Conservation (phyloP, 2,329 filamentous ascomycete species). For the Pseudomassariella vexata region DNA sequence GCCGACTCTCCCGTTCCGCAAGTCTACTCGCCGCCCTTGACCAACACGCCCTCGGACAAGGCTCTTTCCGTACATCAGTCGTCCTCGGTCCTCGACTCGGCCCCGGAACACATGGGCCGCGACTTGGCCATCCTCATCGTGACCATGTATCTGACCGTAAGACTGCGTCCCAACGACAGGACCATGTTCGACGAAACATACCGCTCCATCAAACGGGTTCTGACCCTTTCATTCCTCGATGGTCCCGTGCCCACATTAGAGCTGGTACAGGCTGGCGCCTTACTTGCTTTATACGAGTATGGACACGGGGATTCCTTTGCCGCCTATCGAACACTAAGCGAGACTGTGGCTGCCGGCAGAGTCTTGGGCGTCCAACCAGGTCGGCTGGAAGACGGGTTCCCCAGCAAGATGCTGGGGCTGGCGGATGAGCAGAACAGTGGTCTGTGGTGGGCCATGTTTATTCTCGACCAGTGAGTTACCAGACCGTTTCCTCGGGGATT, state of each 20-base stretch:
- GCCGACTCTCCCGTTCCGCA: slow-evolving; percentile 2
- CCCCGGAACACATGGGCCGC: slow-evolving; percentile 13
- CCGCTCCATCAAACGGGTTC: slow-evolving; percentile 30
- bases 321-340: slow-evolving; percentile 36
- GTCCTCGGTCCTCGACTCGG: slow-evolving; percentile 12
- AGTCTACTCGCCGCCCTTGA: slow-evolving; percentile 3
- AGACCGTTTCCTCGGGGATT: no score
- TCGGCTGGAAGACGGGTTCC: slow-evolving; percentile 23
- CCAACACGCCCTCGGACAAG: slow-evolving; percentile 10
- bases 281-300: slow-evolving; percentile 38
- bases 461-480: slow-evolving; percentile 36
- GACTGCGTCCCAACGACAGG: slow-evolving; percentile 29
- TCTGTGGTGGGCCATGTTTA: slow-evolving; percentile 38
- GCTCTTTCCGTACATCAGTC: slow-evolving; percentile 7
- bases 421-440: slow-evolving; percentile 33
- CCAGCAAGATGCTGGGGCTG: slow-evolving; percentile 12
- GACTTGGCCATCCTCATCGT: slow-evolving; percentile 33
- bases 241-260: slow-evolving; percentile 27
- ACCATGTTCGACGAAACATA: slow-evolving; percentile 35
- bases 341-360: slow-evolving; percentile 30
- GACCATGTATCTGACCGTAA: slow-evolving; percentile 36
- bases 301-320: slow-evolving; percentile 34
- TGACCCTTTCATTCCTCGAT: slow-evolving; percentile 26
- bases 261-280: slow-evolving; percentile 33
- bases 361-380: slow-evolving; percentile 30